A percentile compares a stretch with the other conserved stretches of the same genome.
phyloP scores from a whole-genome alignment of 441 rosid genomes.

The Manihot esculenta region DNA sequence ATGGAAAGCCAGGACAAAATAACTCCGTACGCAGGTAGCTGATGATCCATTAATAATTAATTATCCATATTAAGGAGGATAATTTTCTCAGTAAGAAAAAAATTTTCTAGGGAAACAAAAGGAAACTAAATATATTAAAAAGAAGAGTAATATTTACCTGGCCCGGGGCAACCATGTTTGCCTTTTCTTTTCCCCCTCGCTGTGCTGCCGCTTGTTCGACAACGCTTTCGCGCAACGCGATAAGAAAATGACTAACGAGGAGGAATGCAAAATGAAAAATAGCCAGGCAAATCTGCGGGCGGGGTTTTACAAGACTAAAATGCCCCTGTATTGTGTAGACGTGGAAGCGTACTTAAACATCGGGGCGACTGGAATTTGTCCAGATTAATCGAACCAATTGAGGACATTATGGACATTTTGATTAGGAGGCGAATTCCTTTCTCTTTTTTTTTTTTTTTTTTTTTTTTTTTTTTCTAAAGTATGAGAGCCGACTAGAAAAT shows the following conservation, averaged over 20 bases:
- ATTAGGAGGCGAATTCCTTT: not conserved
- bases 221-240: slow-evolving; percentile 11
- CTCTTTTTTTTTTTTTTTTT: too few species aligned
- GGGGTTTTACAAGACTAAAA: not conserved
- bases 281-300: too few species aligned
- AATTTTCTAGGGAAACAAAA: not conserved
- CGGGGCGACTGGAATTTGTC: not conserved
- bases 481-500: too few species aligned
- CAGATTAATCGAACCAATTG: not conserved
- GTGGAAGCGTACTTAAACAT: not conserved
- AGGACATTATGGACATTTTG: not conserved
- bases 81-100: not conserved
- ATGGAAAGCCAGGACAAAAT: not conserved
- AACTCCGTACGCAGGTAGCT: too few species aligned
- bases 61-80: not conserved
- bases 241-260: too few species aligned
- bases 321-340: not conserved
- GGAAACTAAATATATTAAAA: not conserved
- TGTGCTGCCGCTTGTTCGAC: too few species aligned
- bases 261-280: too few species aligned
- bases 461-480: too few species aligned
- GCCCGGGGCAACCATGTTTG: slow-evolving; percentile 29
- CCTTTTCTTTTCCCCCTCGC: not conserved
- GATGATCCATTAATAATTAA: not conserved
- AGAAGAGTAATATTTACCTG: slow-evolving; percentile 19